Evolutionary conservation across 306 rosid species (phyloP), one percentile per base, ranked within the genome.

Genomic region (Vigna unguiculata): DNA sequence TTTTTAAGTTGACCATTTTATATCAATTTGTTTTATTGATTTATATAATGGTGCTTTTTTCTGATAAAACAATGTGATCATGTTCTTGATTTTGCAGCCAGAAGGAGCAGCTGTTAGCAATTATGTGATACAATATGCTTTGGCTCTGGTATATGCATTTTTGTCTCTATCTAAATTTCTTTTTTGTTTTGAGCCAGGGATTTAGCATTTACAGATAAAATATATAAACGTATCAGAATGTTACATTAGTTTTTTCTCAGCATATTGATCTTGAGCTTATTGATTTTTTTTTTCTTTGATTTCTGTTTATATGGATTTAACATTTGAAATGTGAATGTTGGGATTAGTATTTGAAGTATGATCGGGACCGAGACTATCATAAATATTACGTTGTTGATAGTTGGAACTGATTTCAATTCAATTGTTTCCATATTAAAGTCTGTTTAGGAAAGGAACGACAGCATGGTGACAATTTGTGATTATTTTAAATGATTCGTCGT

Each of bases 81-180:
- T 66, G 24, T 82, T 77, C 77, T 61, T 25, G 36, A 75, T 54
- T 81, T 79, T 82, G 54, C 98, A 96, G 99, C 99, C 99, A 32
- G 99, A 96, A 86, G 99, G 97, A 83, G 96, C 96, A 70, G 98
- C 99, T 77, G 80, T 83, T 69, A 71, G 67, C 88, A 96, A 96
- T 83, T 91, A 92, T 73, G 96, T 96, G 80, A 92, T 96, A 79
- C 99, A 96, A 84, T 96, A 96, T 71, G 99, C 99, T 58, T 80
- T 96, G 71, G 99, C 99, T 46, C 88, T 96, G 97, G 99, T 96
- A 91, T 79, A 89, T 85, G 55, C 38, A 40, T 2, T 15, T 19
- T 30, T 46, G 7, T 69, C 46, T 69, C 14, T 61, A 62, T 43
- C 54, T 54, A 19, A 65, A 72, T 14, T 55, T 21, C 52, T 69